Conservation (phyloP, 2,329 filamentous ascomycete species). For the Epichloe festucae region DNA sequence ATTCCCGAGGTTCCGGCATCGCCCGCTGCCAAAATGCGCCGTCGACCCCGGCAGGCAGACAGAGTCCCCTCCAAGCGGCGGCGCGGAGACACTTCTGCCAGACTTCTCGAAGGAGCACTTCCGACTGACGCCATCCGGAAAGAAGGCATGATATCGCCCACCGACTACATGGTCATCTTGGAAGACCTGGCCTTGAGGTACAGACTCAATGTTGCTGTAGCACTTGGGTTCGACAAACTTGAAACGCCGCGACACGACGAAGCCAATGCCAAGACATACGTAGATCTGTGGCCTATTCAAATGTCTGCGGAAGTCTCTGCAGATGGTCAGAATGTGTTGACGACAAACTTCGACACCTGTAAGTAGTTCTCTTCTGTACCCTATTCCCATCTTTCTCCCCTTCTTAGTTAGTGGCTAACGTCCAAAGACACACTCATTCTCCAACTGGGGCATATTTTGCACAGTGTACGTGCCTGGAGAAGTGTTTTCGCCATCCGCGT, state of each 20-base stretch:
- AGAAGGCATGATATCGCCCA: slow-evolving; percentile 55
- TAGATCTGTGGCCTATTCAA: slow-evolving; percentile 85
- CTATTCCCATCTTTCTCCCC: not conserved
- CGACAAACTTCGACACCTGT: slow-evolving; percentile 87
- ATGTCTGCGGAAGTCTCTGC: slow-evolving; percentile 76
- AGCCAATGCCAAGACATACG: slow-evolving; percentile 56
- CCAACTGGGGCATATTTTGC: slow-evolving; percentile 72
- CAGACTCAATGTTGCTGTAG: slow-evolving; percentile 74
- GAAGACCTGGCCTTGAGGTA: slow-evolving; percentile 69
- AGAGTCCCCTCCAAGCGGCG: slow-evolving; percentile 18
- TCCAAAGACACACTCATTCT: slow-evolving; percentile 59
- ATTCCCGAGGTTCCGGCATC: slow-evolving; percentile 37
- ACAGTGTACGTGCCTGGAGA: slow-evolving; percentile 72
- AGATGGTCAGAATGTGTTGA: slow-evolving; percentile 55
- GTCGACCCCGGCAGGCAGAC: slow-evolving; percentile 18
- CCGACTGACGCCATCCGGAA: slow-evolving; percentile 59
- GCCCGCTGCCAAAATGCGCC: slow-evolving; percentile 19
- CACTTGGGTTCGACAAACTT: slow-evolving; percentile 65
- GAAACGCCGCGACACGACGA: slow-evolving; percentile 54
- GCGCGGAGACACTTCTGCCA: slow-evolving; percentile 41
- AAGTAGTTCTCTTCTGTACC: slow-evolving; percentile 20
- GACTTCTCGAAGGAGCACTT: slow-evolving; percentile 43
- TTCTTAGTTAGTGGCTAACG: no score
- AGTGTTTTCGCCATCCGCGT: slow-evolving; percentile 60
- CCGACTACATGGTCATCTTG: slow-evolving; percentile 68